Evolutionary conservation across 2,329 filamentous ascomycete genomes (phyloP).

Genomic region (Pseudonectria foliicola): DNA sequence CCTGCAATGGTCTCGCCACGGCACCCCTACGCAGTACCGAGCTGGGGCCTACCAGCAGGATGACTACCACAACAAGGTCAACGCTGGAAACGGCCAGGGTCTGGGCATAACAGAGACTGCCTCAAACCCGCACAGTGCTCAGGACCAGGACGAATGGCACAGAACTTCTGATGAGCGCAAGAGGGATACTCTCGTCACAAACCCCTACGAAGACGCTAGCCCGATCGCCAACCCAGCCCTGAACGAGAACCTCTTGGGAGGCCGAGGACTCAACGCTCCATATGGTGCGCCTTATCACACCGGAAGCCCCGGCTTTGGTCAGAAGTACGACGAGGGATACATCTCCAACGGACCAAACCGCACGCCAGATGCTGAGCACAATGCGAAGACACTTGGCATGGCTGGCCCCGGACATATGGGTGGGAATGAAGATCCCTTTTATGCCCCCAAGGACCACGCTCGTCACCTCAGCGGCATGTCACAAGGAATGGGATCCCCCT

Average conservation of each 20-base stretch:
- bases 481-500: constrained; percentile 79
- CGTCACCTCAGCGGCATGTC: constrained; percentile 83
- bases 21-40: constrained; percentile 38
- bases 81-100: constrained; percentile 25
- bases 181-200: constrained; percentile 59
- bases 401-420: constrained; percentile 43
- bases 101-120: constrained; percentile 41
- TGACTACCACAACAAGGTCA: constrained; percentile 27
- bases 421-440: constrained; percentile 58
- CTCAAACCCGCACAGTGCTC: constrained; percentile 36
- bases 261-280: constrained; percentile 28
- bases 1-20: constrained; percentile 49
- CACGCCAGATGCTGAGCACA: constrained; percentile 44
- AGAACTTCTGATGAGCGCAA: constrained; percentile 56
- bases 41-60: constrained; percentile 21
- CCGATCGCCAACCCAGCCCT: constrained; percentile 51
- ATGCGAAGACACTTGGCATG: constrained; percentile 50
- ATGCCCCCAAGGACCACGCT: constrained; percentile 45
- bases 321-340: constrained; percentile 78
- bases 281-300: constrained; percentile 43
- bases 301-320: constrained; percentile 50
- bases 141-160: constrained; percentile 58
- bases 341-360: constrained; percentile 65
- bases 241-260: constrained; percentile 41
- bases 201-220: constrained; percentile 59